These are phyloP conservation scores for Calamus simplicifolius DNA, from an alignment of 176 grass and related monocot genomes.

Conservation along the genomic window DNA sequence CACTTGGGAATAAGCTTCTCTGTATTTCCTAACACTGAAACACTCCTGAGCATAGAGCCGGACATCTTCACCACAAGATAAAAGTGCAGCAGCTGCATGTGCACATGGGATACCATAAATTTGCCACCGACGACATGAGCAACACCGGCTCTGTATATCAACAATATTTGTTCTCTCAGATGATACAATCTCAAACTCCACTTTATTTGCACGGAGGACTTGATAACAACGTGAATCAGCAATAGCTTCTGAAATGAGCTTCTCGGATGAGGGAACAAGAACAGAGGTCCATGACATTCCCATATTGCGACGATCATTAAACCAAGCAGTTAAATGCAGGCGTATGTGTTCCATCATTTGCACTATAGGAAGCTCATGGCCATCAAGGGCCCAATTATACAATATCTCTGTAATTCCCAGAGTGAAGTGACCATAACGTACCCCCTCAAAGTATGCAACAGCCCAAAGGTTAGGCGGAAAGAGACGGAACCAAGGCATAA, in stretches of 20 bases:
- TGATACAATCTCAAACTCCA: conserved; percentile 98
- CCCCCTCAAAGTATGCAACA: conserved; percentile 76
- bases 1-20: conserved; percentile 61
- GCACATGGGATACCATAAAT: conserved; percentile 90
- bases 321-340: conserved; percentile 68
- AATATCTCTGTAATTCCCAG: conserved; percentile 74
- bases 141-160: conserved; percentile 68
- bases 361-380: conserved; percentile 90
- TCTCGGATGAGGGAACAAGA: conserved; percentile 91
- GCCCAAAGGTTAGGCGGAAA: conserved; percentile 93
- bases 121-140: conserved; percentile 89
- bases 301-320: conserved; percentile 56
- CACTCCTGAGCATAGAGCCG: conserved; percentile 66
- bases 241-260: conserved; percentile 76
- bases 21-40: conserved; percentile 74
- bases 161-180: conserved; percentile 95
- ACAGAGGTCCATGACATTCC: conserved; percentile 55
- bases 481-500: conserved; percentile 71
- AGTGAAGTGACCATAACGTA: conserved; percentile 84
- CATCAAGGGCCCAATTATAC: conserved; percentile 82
- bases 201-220: conserved; percentile 96
- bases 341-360: conserved; percentile 89
- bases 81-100: conserved; percentile 77
- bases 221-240: conserved; percentile 81
- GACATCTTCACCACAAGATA: conserved; percentile 87